Conservation (phyloP, 306 rosid genomes). For the Gillenia trifoliata region DNA sequence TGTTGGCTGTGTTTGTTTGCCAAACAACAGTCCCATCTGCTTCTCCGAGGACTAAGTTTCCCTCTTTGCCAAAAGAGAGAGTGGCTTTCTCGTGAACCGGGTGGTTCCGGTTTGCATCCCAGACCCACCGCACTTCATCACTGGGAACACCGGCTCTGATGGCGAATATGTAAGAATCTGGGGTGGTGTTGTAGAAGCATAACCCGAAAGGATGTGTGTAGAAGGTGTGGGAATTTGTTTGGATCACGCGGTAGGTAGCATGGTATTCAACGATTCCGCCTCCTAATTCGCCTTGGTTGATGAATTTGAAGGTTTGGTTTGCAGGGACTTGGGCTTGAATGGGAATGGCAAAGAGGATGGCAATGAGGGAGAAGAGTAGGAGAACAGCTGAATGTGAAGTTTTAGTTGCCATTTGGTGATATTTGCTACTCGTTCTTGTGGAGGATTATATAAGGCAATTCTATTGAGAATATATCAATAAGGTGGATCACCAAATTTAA, state of each 20-base stretch:
- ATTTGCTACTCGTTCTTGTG: neutral
- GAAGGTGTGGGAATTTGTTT: neutral
- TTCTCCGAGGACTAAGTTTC: slow-evolving; percentile 28
- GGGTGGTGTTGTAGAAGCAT: slow-evolving; percentile 41
- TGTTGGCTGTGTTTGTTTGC: slow-evolving; percentile 37
- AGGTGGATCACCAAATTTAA: neutral
- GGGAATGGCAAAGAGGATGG: slow-evolving; percentile 4
- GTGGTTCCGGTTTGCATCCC: slow-evolving; percentile 33
- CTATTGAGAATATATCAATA: neutral
- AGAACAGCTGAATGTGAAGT: neutral
- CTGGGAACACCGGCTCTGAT: slow-evolving; percentile 17
- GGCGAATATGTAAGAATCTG: slow-evolving; percentile 24
- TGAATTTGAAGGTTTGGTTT: slow-evolving; percentile 19
- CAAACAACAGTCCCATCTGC: slow-evolving; percentile 20
- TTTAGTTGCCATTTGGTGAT: neutral
- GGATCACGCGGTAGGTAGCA: slow-evolving; percentile 24
- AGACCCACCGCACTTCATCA: slow-evolving; percentile 33
- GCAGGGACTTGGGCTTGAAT: slow-evolving; percentile 27
- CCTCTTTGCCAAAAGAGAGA: slow-evolving; percentile 20
- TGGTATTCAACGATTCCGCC: slow-evolving; percentile 11
- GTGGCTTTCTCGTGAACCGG: slow-evolving; percentile 32
- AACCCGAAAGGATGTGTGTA: slow-evolving; percentile 22
- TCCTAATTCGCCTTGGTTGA: slow-evolving; percentile 32
- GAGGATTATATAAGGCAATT: neutral
- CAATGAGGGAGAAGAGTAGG: neutral